Conservation (phyloP, 2,329 filamentous ascomycete species). For the Zymoseptoria crescenta region DNA sequence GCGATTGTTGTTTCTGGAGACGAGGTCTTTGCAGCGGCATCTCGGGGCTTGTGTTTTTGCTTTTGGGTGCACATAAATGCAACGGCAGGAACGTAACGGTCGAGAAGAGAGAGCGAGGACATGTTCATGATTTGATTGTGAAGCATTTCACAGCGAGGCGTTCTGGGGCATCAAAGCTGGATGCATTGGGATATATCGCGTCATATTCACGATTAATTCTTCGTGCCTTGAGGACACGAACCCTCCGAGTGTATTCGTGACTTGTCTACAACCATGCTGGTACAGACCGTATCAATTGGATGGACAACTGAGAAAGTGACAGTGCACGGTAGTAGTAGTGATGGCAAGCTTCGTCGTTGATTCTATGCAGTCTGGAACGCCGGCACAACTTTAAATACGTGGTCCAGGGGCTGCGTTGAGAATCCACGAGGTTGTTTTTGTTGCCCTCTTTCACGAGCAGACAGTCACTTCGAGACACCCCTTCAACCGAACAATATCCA, state of each 20-base stretch:
- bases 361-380: neutral
- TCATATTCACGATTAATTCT: neutral
- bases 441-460: neutral
- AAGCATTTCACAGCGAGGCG: constrained; percentile 11
- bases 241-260: neutral
- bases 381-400: neutral
- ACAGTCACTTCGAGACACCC: neutral
- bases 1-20: neutral
- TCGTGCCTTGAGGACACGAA: neutral
- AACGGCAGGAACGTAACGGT: neutral
- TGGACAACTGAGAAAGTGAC: no score
- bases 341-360: no score
- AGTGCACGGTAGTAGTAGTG: no score
- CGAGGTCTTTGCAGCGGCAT: neutral
- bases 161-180: neutral
- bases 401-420: neutral
- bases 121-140: neutral
- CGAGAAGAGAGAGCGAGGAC: neutral
- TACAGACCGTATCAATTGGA: no score
- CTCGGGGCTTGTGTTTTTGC: neutral
- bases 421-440: neutral
- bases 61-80: neutral
- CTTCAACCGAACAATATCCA: neutral
- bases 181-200: neutral
- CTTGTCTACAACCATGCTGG: neutral